Evolutionary conservation across 176 grass and related monocot genomes (phyloP).

Genomic region (Aegilops umbellulata): DNA sequence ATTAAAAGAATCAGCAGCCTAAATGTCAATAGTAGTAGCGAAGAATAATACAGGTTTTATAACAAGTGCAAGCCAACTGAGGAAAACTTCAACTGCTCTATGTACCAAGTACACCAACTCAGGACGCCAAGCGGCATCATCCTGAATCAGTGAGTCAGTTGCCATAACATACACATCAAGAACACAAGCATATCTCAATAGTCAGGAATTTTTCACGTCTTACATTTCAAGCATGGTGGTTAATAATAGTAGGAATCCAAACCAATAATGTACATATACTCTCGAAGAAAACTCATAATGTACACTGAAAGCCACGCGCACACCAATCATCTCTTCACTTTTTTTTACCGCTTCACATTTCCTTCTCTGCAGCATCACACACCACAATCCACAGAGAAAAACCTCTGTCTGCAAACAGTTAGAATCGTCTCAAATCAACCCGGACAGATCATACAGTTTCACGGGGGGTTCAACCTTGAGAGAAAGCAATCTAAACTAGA

Average conservation of each 20-base stretch:
- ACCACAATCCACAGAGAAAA: constrained; percentile 12
- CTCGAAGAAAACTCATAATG: background rate
- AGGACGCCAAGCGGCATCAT: background rate
- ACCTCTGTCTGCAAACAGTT: constrained; percentile 26
- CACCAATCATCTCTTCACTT: background rate
- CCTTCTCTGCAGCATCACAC: constrained; percentile 17
- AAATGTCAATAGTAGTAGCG: background rate
- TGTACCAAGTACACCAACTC: background rate
- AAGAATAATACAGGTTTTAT: background rate
- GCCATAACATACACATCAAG: background rate
- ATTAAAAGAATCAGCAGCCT: background rate
- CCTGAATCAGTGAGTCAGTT: background rate
- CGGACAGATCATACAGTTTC: constrained; percentile 30
- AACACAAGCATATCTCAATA: background rate
- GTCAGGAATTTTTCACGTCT: background rate
- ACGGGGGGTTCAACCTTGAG: background rate
- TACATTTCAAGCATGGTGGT: background rate
- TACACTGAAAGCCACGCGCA: constrained; percentile 11
- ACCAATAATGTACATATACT: constrained; percentile 11
- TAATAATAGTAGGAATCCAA: background rate
- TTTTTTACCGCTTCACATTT: background rate
- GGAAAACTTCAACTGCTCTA: background rate
- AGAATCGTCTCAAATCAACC: constrained; percentile 42
- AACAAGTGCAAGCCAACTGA: background rate
- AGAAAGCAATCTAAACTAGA: constrained; percentile 35